Evolutionary conservation across 345 rosid species (phyloP), one percentile per base, ranked within the genome.

Genomic region (Arabidopsis arenosa): DNA sequence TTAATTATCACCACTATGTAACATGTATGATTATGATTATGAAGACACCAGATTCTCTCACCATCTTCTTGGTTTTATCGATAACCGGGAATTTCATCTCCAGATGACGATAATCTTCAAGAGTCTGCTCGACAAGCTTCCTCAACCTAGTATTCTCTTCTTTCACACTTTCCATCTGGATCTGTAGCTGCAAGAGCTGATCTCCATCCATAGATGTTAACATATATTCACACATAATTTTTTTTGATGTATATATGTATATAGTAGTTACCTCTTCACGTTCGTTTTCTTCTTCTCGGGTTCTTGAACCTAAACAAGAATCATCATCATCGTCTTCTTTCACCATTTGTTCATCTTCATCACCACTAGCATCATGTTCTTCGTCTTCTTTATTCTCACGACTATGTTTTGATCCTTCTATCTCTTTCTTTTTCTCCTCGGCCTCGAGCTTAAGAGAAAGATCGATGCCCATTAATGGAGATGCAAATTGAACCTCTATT

Each of bases 101-200:
- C 4, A 78, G 81, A 63, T 66, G 78, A 17, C 64, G 78, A 66
- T 73, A 78, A 52, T 73, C 74, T 73, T 78, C 70, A 52, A 78
- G 74, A 9, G 69, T 78, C 63, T 78, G n/a, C 63, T 78, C 78
- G 28, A 78, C 74, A 59, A 78, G 81, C 28, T 73, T 78, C 65
- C 74, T 78, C 21, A 78, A 30, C 64, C 59, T 67, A 49, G 52
- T 60, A 52, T 78, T 78, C 59, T 78, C 81, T 78, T 73, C 65
- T 78, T 61, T 78, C 36, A 78, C 81, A 53, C 39, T 72, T 78
- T 67, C 53, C 78, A 78, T 78, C 65, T 78, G 70, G 18, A 52
- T 78, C 51, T 78, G 74, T 57, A 78, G 66, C 78, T 67, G 70
- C 60, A 67, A 78, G 37, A 78, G 63, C 81, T 78, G 70, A 43